Percentiles rank a stretch among this genome's conserved stretches.
Evolutionary conservation across 495 filamentous ascomycete genomes (phyloP).

Genomic region (Penicillium crystallinum): DNA sequence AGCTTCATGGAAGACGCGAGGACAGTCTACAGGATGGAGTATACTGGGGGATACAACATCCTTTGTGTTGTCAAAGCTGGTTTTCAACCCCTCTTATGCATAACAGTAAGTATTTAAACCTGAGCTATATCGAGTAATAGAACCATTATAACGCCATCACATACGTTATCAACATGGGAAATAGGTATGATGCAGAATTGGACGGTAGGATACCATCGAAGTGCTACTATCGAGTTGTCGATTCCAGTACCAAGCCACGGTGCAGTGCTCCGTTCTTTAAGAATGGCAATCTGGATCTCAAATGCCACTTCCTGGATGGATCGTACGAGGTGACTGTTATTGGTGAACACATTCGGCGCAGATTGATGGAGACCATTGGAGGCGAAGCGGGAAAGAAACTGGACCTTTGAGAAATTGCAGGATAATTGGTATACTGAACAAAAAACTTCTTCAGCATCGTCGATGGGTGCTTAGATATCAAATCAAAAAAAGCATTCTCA

Average conservation of each 20-base stretch:
- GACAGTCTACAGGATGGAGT: no score
- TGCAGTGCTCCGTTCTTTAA: conserved; percentile 18
- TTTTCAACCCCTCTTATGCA: no score
- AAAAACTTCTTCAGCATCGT: no score
- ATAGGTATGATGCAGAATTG: conserved; percentile 17
- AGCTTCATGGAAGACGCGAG: no score
- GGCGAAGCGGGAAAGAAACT: not conserved
- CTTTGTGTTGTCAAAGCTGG: no score
- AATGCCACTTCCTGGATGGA: not conserved
- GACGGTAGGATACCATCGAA: conserved; percentile 16
- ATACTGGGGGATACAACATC: no score
- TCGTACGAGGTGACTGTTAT: not conserved
- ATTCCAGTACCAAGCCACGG: conserved; percentile 1
- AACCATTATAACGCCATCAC: conserved; percentile 5
- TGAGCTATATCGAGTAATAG: no score
- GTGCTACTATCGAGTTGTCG: conserved; percentile 19
- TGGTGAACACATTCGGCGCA: conserved; percentile 2
- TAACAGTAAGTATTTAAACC: no score
- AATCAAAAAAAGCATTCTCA: no score
- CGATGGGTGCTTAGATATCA: no score
- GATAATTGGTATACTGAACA: no score
- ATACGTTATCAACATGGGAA: conserved; percentile 24
- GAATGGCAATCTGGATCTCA: conserved; percentile 2
- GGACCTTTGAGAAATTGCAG: not conserved
- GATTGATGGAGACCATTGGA: conserved; percentile 4